These are phyloP conservation scores for Talaromyces sp. DNA, from an alignment of 2,329 filamentous ascomycete genomes.

Conservation along the genomic window DNA sequence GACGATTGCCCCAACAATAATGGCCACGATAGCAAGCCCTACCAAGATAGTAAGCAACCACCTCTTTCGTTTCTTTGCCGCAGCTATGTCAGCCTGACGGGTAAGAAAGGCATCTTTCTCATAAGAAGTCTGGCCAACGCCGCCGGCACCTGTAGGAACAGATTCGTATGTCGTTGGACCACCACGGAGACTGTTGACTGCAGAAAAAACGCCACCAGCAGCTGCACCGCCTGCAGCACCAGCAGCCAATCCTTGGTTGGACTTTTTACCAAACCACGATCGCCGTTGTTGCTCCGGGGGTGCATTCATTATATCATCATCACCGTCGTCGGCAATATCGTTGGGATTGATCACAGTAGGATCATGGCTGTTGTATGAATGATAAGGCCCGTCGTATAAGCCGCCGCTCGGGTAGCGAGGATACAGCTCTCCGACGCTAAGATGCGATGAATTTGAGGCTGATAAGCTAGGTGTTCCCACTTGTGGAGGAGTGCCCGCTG, in stretches of 20 bases:
- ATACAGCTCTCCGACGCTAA: slow-evolving; percentile 48
- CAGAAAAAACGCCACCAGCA: slow-evolving; percentile 35
- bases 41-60: slow-evolving; percentile 60
- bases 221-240: slow-evolving; percentile 43
- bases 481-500: slow-evolving; percentile 34
- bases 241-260: slow-evolving; percentile 29
- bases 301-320: slow-evolving; percentile 68
- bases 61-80: slow-evolving; percentile 60
- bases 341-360: slow-evolving; percentile 66
- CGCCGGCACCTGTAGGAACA: slow-evolving; percentile 40
- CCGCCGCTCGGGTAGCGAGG: slow-evolving; percentile 34
- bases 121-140: slow-evolving; percentile 21
- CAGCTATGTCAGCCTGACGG: slow-evolving; percentile 52
- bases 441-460: slow-evolving; percentile 41
- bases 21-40: slow-evolving; percentile 54
- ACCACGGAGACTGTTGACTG: slow-evolving; percentile 35
- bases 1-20: slow-evolving; percentile 68
- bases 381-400: slow-evolving; percentile 62
- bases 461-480: slow-evolving; percentile 30
- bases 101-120: slow-evolving; percentile 68
- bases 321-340: slow-evolving; percentile 80
- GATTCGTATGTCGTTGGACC: slow-evolving; percentile 56
- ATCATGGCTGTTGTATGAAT: slow-evolving; percentile 37
- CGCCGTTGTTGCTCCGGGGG: slow-evolving; percentile 44
- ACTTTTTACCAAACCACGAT: slow-evolving; percentile 54